These are phyloP conservation scores for Venustampulla echinocandica DNA, from an alignment of 495 filamentous ascomycete species.

Conservation along the genomic window DNA sequence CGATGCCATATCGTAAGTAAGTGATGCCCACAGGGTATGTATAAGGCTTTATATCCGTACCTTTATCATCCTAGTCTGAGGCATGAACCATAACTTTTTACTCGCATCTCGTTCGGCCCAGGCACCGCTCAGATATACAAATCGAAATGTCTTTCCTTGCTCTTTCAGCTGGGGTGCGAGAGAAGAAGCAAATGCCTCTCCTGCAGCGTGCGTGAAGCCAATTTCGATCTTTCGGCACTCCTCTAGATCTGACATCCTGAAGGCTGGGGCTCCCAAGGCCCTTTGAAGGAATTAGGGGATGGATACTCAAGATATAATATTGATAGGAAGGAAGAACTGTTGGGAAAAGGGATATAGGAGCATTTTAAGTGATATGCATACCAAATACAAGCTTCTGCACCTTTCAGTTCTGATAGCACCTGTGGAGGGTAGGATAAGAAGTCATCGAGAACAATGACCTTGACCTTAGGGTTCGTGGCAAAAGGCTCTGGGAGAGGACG, in stretches of 20 bases:
- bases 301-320: no score
- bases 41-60: conserved; percentile 10
- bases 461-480: conserved; percentile 18
- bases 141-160: conserved; percentile 20
- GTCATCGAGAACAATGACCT: conserved; percentile 16
- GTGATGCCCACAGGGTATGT: conserved; percentile 4
- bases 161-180: conserved; percentile 13
- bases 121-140: conserved; percentile 22
- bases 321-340: no score
- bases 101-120: conserved; percentile 17
- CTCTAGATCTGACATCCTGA: conserved; percentile 1
- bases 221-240: conserved; percentile 11
- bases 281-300: conserved; percentile 3
- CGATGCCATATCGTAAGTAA: not conserved
- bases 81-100: conserved; percentile 16
- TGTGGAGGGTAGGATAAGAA: conserved; percentile 22
- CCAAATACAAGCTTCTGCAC: conserved; percentile 23
- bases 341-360: no score
- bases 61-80: conserved; percentile 18
- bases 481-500: conserved; percentile 16
- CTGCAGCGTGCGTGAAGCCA: conserved; percentile 15
- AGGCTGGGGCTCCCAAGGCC: conserved; percentile 16
- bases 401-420: conserved; percentile 14
- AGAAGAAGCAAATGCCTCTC: conserved; percentile 8
- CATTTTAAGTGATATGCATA: no score